A percentile compares a stretch with the other conserved stretches of the same genome.
Evolutionary conservation across 768 basidiomycete species (phyloP).

Genomic region (Suillus variegatus): DNA sequence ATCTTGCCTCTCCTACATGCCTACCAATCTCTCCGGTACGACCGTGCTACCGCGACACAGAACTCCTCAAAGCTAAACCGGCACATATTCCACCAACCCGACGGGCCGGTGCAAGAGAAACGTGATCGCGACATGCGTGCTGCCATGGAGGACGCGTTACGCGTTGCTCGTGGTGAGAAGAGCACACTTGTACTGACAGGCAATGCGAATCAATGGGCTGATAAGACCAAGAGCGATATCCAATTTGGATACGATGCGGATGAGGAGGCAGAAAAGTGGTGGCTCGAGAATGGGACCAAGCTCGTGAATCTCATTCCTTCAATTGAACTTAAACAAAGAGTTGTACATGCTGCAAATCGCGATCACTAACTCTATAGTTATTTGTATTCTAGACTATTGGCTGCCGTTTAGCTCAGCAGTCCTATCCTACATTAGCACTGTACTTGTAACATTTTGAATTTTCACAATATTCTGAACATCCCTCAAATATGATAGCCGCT

Average conservation of each 20-base stretch:
- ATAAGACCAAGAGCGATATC: conserved; percentile 45
- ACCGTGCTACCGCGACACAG: conserved; percentile 53
- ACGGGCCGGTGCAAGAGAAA: conserved; percentile 51
- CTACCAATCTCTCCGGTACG: conserved; percentile 52
- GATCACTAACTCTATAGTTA: background rate
- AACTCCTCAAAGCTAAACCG: conserved; percentile 51
- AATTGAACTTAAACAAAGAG: background rate
- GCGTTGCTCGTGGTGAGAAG: conserved; percentile 20
- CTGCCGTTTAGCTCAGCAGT: too few species aligned
- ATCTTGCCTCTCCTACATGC: conserved; percentile 49
- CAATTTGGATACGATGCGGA: conserved; percentile 62
- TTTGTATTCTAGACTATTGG: too few species aligned
- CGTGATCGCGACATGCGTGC: conserved; percentile 53
- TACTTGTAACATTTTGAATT: too few species aligned
- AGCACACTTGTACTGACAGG: conserved; percentile 19
- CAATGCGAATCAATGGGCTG: conserved; percentile 62
- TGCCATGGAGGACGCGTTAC: conserved; percentile 46
- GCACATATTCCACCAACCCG: conserved; percentile 54
- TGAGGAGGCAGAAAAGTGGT: conserved; percentile 51
- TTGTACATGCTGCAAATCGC: background rate
- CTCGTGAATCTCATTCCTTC: conserved; percentile 8
- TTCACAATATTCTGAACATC: too few species aligned
- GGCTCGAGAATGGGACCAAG: conserved; percentile 36
- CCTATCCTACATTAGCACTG: too few species aligned
- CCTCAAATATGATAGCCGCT: too few species aligned